phyloP scores from a whole-genome alignment of 129 eudicot species.

The Ambrosia artemisiifolia region DNA sequence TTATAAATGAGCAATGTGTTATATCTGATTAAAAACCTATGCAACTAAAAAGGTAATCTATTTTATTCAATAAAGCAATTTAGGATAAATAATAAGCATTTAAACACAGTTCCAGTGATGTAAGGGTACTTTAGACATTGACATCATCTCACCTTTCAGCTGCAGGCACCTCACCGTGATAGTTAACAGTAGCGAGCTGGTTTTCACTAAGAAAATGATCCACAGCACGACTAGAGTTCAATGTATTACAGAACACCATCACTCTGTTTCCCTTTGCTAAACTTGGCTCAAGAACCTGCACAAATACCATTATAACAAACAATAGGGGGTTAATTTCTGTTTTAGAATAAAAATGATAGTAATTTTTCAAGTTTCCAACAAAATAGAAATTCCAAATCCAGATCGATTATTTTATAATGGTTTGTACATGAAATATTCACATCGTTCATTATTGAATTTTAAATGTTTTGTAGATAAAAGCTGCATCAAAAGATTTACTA shows the following conservation, averaged over 20 bases:
- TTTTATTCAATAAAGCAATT: neutral
- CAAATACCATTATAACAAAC: neutral
- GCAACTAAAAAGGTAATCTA: neutral
- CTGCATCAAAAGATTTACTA: no score
- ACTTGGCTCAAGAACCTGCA: conserved; percentile 96
- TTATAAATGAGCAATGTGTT: neutral
- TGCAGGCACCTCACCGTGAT: conserved; percentile 98
- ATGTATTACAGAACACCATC: conserved; percentile 94
- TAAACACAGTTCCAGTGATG: neutral
- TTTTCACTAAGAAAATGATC: conserved; percentile 84
- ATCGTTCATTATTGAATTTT: no score
- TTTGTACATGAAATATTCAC: no score
- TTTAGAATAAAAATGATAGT: neutral
- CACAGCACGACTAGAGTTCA: conserved; percentile 94
- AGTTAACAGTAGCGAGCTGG: conserved; percentile 84
- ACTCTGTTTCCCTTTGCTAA: conserved; percentile 89
- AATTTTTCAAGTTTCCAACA: neutral
- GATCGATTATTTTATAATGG: neutral
- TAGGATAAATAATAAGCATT: neutral
- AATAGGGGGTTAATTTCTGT: conserved; percentile 4
- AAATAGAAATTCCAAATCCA: neutral
- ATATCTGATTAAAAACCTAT: neutral
- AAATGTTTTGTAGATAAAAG: no score
- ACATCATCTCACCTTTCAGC: conserved; percentile 71
- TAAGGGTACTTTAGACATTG: neutral